phyloP scores from a whole-genome alignment of 768 basidiomycete genomes.

The Scleroderma bovista region DNA sequence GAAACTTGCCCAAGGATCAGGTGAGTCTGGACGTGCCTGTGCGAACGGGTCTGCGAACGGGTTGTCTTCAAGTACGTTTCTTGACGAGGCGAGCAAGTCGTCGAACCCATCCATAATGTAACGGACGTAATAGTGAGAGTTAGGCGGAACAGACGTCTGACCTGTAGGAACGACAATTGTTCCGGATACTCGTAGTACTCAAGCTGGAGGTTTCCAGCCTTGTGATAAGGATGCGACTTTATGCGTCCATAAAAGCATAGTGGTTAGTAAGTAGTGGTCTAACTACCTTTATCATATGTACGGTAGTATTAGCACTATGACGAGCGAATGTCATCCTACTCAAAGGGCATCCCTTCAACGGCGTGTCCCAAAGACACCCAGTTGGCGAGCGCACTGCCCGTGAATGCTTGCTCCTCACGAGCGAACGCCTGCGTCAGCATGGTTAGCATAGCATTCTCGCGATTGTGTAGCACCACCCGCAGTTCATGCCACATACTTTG shows the following conservation, averaged over 20 bases:
- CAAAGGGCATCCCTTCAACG: slow-evolving; percentile 81
- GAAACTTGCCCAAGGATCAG: slow-evolving; percentile 73
- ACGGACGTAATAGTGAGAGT: too few species aligned
- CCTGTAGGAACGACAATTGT: too few species aligned
- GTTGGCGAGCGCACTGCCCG: slow-evolving; percentile 55
- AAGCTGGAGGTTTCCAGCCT: too few species aligned
- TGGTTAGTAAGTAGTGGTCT: too few species aligned
- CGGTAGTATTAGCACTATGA: neutral
- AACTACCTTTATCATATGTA: slow-evolving; percentile 9
- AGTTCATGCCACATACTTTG: slow-evolving; percentile 91
- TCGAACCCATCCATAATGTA: slow-evolving; percentile 68
- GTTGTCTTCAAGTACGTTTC: slow-evolving; percentile 61
- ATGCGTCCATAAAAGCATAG: neutral
- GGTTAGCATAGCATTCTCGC: slow-evolving; percentile 79
- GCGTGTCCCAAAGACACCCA: slow-evolving; percentile 72
- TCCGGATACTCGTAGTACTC: too few species aligned
- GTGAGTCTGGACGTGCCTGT: slow-evolving; percentile 55
- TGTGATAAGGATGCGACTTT: too few species aligned
- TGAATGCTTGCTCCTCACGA: slow-evolving; percentile 65
- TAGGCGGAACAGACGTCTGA: too few species aligned
- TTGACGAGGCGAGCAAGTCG: slow-evolving; percentile 62
- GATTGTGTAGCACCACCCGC: slow-evolving; percentile 86
- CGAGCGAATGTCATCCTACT: slow-evolving; percentile 37
- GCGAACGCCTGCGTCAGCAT: slow-evolving; percentile 69
- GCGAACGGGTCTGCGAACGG: slow-evolving; percentile 72